A percentile compares a stretch with the other conserved stretches of the same genome.
Evolutionary conservation across 495 filamentous ascomycete genomes (phyloP).

Genomic region (Hypoxylon trugodes): DNA sequence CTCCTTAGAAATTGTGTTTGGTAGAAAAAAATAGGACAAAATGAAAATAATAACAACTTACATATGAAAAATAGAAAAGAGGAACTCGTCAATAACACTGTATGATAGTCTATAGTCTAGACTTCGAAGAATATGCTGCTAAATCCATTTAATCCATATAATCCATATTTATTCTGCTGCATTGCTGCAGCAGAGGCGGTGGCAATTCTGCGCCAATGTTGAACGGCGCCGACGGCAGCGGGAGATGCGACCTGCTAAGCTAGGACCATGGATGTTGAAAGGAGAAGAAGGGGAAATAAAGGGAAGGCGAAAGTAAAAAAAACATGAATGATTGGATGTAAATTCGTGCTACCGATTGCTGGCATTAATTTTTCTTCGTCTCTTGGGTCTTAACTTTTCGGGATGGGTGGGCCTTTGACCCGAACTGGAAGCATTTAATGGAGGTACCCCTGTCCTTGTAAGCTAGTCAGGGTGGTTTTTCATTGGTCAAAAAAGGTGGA

Average conservation of each 20-base stretch:
- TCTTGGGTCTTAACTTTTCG: neutral
- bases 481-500: slow-evolving; percentile 23
- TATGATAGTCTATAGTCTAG: slow-evolving; percentile 26
- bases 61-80: slow-evolving; percentile 5
- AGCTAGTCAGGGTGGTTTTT: slow-evolving; percentile 21
- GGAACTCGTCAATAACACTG: slow-evolving; percentile 1
- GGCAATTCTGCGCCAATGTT: slow-evolving; percentile 31
- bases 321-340: slow-evolving; percentile 26
- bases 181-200: slow-evolving; percentile 25
- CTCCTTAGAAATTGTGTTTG: slow-evolving; percentile 19
- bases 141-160: no score
- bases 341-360: slow-evolving; percentile 30
- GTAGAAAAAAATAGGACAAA: neutral
- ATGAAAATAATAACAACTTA: neutral
- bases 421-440: slow-evolving; percentile 22
- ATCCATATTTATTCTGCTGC: no score
- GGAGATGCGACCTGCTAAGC: slow-evolving; percentile 11
- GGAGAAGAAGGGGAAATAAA: no score
- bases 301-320: slow-evolving; percentile 16
- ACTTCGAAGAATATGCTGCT: slow-evolving; percentile 18
- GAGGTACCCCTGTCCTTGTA: slow-evolving; percentile 14
- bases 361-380: slow-evolving; percentile 21
- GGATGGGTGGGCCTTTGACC: slow-evolving; percentile 4
- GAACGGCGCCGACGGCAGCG: slow-evolving; percentile 28
- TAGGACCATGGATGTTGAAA: slow-evolving; percentile 13